Evolutionary conservation across 805 yeast genomes (phyloP), one percentile per base, ranked within the genome.

Genomic region (Schwanniomyces yamadae): DNA sequence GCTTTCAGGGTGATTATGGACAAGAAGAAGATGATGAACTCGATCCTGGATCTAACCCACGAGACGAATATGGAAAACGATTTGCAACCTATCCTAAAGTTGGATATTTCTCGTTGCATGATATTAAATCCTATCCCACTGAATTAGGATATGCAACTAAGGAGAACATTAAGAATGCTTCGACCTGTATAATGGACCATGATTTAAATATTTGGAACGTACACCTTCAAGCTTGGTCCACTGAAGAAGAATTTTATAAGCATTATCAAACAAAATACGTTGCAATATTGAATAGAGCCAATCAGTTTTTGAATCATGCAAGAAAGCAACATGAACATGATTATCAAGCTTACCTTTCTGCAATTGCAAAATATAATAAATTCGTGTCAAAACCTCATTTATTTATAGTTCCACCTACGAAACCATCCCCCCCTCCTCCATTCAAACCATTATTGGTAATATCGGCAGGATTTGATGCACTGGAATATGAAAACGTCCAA

Each of bases 391-490:
- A 61, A 42, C 63, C 66, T 2, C 63, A 58, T 38, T 41, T 57
- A 28, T 56, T 48, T 38, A 46, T 43, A 27, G 59, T 49, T 31
- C 53, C 61, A 8, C 38, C 57, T 9, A 35, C 39, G 12, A 54
- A 61, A 39, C 70, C 68, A 15, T 41, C 33, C 2, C 62, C 68
- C 4, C 73, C 71, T 4, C 60, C 53, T 6, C 57, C 63, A 1
- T 66, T 63, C 48, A 66, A 64, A 41, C 71, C 75, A 8, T 47
- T 85, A 40, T 76, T 87, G 3, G 72, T 82, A n/a, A 69, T 86
- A 1, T 84, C 95, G 28, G 90, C 95, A 0, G 95, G 95, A 2
- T 87, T 86, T 55, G 95, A 86, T 61, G 95, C 93, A 2, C 79
- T 85, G 12, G 95, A 86, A 54, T 81, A 75, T 56, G 95, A 86